phyloP scores from a whole-genome alignment of 129 eudicot genomes.

The Arctium minus region DNA sequence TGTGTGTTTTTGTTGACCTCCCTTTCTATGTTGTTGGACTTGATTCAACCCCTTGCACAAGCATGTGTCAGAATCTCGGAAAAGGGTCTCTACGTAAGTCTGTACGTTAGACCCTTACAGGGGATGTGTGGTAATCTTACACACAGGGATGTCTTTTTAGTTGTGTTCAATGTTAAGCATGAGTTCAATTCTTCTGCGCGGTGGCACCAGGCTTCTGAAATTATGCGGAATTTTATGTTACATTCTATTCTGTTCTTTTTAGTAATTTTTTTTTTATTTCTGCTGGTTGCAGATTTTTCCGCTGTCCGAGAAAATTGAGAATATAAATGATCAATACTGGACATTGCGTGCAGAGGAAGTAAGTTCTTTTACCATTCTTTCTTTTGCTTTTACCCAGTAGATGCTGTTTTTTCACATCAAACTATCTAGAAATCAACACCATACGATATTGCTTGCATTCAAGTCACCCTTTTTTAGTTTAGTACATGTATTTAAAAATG shows the following conservation, averaged over 20 bases:
- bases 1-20: neutral
- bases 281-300: constrained; percentile 66
- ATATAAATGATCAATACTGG: constrained; percentile 96
- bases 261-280: neutral
- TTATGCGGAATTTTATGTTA: neutral
- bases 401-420: neutral
- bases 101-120: neutral
- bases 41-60: too few relatives aligned
- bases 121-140: neutral
- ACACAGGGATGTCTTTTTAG: too few relatives aligned
- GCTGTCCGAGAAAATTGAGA: constrained; percentile 72
- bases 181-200: neutral
- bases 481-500: too few relatives aligned
- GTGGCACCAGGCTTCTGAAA: neutral
- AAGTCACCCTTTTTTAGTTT: too few relatives aligned
- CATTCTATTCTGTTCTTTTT: neutral
- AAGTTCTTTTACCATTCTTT: neutral
- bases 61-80: too few relatives aligned
- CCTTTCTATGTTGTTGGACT: too few relatives aligned
- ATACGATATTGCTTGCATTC: too few relatives aligned
- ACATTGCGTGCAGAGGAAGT: constrained; percentile 94
- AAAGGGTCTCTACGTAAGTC: neutral
- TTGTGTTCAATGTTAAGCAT: neutral
- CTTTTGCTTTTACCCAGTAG: neutral
- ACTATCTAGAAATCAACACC: too few relatives aligned